Evolutionary conservation across 2,329 filamentous ascomycete species (phyloP).

Genomic region (Leptographium galeiforme): DNA sequence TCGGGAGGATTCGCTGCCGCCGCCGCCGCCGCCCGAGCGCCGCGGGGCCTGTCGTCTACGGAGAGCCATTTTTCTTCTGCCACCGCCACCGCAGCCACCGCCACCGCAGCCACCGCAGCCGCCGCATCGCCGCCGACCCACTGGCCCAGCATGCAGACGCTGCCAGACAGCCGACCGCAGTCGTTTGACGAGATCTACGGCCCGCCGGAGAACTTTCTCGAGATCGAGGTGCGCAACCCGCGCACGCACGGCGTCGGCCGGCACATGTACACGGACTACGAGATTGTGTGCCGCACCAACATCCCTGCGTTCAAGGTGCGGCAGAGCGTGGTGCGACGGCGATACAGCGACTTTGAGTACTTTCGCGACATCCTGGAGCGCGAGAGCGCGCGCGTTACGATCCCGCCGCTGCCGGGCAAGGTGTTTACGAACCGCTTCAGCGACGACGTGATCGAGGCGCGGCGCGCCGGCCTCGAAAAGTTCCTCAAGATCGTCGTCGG

Average conservation of each 20-base stretch:
- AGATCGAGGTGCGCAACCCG: constrained; percentile 94
- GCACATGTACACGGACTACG: constrained; percentile 97
- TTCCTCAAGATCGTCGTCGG: constrained; percentile 97
- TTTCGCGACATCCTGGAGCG: constrained; percentile 97
- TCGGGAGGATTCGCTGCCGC: too few species aligned
- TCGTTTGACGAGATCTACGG: constrained; percentile 99
- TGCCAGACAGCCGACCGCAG: constrained; percentile 69
- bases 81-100: constrained; percentile 11
- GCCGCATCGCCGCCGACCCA: background rate
- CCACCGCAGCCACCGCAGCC: background rate
- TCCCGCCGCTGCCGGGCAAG: constrained; percentile 89
- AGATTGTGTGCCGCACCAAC: constrained; percentile 95
- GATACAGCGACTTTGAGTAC: constrained; percentile 97
- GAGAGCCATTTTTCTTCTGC: background rate
- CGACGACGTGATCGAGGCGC: constrained; percentile 94
- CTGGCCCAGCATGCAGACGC: constrained; percentile 38
- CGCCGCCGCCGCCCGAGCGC: too few species aligned
- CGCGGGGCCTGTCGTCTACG: too few species aligned
- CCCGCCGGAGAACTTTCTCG: constrained; percentile 94
- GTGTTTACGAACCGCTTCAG: constrained; percentile 97
- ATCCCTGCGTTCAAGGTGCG: constrained; percentile 98
- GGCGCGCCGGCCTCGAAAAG: constrained; percentile 80
- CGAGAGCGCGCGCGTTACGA: constrained; percentile 85
- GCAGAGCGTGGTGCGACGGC: constrained; percentile 72
- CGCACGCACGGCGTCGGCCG: constrained; percentile 90